Evolutionary conservation across 179 eudicot species (phyloP).

Genomic region (Camellia oleifera): DNA sequence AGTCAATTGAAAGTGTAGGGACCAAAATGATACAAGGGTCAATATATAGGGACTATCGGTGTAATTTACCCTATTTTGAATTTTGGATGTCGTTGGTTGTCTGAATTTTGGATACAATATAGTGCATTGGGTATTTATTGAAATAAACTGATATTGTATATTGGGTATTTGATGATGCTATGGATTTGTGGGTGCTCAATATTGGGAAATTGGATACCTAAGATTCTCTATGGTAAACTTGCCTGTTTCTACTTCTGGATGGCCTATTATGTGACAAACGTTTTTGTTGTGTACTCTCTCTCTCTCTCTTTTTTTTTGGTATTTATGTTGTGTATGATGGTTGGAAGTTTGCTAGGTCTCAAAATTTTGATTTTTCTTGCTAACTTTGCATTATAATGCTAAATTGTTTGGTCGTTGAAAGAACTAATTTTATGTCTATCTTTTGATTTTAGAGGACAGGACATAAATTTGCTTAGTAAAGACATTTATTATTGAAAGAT

Average conservation of each 20-base stretch:
- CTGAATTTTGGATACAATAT: neutral
- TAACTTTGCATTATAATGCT: neutral
- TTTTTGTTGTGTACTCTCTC: no score
- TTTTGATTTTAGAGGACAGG: neutral
- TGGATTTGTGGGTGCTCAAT: neutral
- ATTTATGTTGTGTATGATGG: neutral
- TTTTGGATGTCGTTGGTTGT: neutral
- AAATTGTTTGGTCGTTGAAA: slow-evolving; percentile 5
- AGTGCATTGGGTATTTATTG: neutral
- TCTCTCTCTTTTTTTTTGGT: neutral
- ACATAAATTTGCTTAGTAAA: neutral
- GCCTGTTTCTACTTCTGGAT: neutral
- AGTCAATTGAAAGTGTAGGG: no score
- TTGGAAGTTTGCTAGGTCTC: neutral
- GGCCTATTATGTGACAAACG: neutral
- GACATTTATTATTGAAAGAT: neutral
- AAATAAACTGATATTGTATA: neutral
- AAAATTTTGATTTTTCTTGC: neutral
- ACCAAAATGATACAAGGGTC: no score
- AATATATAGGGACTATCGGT: no score
- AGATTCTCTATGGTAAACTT: neutral
- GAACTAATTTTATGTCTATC: neutral
- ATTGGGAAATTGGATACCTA: neutral
- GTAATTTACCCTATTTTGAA: neutral
- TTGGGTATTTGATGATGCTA: neutral